Evolutionary conservation across 2,329 filamentous ascomycete species (phyloP), one percentile per base, ranked within the genome.

Genomic region (Lachnum nothofagi): DNA sequence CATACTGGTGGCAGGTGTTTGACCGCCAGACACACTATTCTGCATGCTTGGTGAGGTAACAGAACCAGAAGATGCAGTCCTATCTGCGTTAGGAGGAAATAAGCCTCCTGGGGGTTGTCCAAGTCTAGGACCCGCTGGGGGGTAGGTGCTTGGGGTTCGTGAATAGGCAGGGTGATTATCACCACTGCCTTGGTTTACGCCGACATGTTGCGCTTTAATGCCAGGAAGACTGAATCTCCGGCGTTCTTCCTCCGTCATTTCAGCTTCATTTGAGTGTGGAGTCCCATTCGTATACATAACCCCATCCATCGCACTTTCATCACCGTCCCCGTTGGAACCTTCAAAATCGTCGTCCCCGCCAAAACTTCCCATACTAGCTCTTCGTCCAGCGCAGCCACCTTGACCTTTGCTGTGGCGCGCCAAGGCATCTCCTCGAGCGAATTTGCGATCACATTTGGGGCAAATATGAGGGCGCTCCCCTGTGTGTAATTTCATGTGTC

Each of bases 401-500:
- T 91, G 87, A 27, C 93, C 93, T 69, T 97, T 97, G 65, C 88
- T 95, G 66, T 98, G 93, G 52, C 93, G 82, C 38, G 93, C 93
- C 46, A 98, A 72, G 22, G 93, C 93, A 74, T 98, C 93, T 10
- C 93, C 93, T 57, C 93, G 85, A 38, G 93, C 93, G 70, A 98
- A 98, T 59, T 91, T 88, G 53, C 93, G 82, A 57, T 94, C 89
- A 66, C 93, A 98, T 66, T 94, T 96, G 34, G 88, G 86, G 63
- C 93, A 98, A 8, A 93, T 86, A 62, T 98, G 93, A 10, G 91
- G 91, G 63, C 94, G 85, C 72, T 98, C 93, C 47, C 93, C 93
- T 0, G 91, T 97, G 65, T 98, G 93, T 19, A 98, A 79, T 70
- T 98, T 98, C 56, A 86, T 90, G 67, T 98, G 93, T 34, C 93